Evolutionary conservation across 495 filamentous ascomycete genomes (phyloP).

Genomic region (Cercophora newfieldiana): DNA sequence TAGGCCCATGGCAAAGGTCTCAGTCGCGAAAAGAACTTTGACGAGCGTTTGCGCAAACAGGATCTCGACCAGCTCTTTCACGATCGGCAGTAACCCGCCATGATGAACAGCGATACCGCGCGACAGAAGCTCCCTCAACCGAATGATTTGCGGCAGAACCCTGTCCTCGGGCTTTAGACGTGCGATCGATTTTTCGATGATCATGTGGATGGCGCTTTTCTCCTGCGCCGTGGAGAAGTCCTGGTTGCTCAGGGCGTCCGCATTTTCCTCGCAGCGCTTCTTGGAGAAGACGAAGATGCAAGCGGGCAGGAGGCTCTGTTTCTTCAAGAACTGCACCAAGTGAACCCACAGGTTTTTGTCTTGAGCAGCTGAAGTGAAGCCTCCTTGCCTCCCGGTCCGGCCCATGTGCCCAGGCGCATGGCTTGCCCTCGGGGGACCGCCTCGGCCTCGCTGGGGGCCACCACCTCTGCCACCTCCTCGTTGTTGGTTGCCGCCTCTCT

Average conservation of each 20-base stretch:
- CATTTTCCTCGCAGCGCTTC: constrained; percentile 94
- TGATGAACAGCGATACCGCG: constrained; percentile 96
- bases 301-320: constrained; percentile 80
- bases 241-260: constrained; percentile 88
- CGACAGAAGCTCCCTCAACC: constrained; percentile 79
- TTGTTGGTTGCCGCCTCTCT: constrained; percentile 58
- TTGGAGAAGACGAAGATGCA: constrained; percentile 99
- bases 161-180: constrained; percentile 90
- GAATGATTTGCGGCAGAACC: constrained; percentile 82
- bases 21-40: constrained; percentile 95
- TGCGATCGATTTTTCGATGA: constrained; percentile 92
- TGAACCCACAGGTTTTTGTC: constrained; percentile 98
- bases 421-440: constrained; percentile 58
- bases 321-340: constrained; percentile 84
- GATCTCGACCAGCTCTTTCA: constrained; percentile 97
- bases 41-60: constrained; percentile 92
- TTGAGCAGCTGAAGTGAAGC: constrained; percentile 83
- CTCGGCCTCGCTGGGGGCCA: constrained; percentile 55
- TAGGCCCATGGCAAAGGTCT: constrained; percentile 98
- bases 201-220: constrained; percentile 97
- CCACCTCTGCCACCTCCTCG: constrained; percentile 59
- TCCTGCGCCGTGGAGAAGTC: constrained; percentile 91
- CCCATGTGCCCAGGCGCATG: constrained; percentile 78
- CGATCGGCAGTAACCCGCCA: constrained; percentile 91
- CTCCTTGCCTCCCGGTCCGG: constrained; percentile 75